Percentiles rank a stretch among this genome's conserved stretches.
phyloP scores from a whole-genome alignment of 2,329 filamentous ascomycete genomes.

The Cladophialophora bantiana region DNA sequence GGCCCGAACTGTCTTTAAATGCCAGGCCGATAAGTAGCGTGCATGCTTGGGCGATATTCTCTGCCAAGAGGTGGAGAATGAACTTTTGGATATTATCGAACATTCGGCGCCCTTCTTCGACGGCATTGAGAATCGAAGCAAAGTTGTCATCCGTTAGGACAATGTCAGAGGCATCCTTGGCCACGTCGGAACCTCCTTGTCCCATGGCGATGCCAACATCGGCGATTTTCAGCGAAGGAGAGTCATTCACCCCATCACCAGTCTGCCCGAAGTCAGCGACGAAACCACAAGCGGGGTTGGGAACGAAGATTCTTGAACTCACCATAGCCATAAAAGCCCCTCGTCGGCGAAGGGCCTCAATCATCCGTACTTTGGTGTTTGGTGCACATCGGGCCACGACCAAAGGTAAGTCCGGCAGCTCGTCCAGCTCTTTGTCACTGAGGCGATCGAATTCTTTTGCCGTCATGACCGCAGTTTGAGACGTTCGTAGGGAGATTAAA shows the following conservation, averaged over 20 bases:
- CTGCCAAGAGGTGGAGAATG: slow-evolving; percentile 77
- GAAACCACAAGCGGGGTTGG: neutral
- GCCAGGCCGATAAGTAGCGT: slow-evolving; percentile 80
- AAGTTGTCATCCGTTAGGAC: slow-evolving; percentile 84
- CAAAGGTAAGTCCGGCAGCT: slow-evolving; percentile 58
- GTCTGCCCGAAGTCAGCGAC: slow-evolving; percentile 52
- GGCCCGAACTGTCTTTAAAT: slow-evolving; percentile 74
- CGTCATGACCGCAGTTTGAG: slow-evolving; percentile 70
- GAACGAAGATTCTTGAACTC: neutral
- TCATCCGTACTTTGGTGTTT: slow-evolving; percentile 82
- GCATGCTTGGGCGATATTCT: slow-evolving; percentile 85
- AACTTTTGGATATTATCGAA: slow-evolving; percentile 93
- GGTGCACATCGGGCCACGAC: slow-evolving; percentile 67
- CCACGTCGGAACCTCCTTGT: slow-evolving; percentile 78
- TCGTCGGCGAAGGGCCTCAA: slow-evolving; percentile 66
- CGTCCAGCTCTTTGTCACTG: slow-evolving; percentile 71
- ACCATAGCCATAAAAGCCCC: slow-evolving; percentile 78
- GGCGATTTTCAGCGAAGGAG: slow-evolving; percentile 78
- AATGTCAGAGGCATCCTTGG: slow-evolving; percentile 72
- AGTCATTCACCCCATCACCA: slow-evolving; percentile 87
- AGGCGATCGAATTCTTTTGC: slow-evolving; percentile 77
- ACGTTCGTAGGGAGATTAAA: slow-evolving; percentile 66
- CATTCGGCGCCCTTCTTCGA: slow-evolving; percentile 83
- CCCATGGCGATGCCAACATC: slow-evolving; percentile 93
- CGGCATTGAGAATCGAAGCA: slow-evolving; percentile 81